Evolutionary conservation across 768 basidiomycete genomes (phyloP).

Genomic region (Phanerodontia chrysosporium): DNA sequence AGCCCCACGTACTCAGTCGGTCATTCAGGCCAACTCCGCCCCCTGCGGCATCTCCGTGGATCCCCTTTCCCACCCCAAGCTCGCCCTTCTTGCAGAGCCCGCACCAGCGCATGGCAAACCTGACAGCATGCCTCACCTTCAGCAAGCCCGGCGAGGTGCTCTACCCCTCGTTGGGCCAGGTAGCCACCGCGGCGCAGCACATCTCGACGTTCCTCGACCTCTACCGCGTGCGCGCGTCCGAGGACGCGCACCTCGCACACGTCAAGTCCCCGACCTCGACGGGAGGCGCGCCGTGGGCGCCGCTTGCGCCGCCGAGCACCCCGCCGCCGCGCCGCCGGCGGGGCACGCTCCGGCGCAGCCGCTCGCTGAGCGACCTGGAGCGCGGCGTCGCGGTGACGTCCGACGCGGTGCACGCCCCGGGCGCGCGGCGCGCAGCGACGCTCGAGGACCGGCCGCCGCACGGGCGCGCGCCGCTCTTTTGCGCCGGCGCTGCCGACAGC

Average conservation of each 20-base stretch:
- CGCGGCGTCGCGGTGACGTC: neutral
- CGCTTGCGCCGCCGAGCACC: neutral
- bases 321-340: neutral
- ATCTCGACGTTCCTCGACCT: slow-evolving; percentile 24
- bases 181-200: slow-evolving; percentile 12
- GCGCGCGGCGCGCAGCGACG: neutral
- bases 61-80: neutral
- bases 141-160: slow-evolving; percentile 17
- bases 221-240: slow-evolving; percentile 17
- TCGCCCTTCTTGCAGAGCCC: slow-evolving; percentile 6
- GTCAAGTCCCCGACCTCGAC: slow-evolving; percentile 11
- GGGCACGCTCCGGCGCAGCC: slow-evolving; percentile 15
- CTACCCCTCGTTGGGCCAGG: slow-evolving; percentile 18
- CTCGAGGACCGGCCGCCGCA: neutral
- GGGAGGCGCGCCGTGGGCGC: neutral
- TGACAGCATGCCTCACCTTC: slow-evolving; percentile 10
- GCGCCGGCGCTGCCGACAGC: neutral
- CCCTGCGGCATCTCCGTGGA: neutral
- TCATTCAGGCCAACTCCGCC: neutral
- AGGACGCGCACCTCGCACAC: slow-evolving; percentile 4
- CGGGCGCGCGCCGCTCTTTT: too few species aligned
- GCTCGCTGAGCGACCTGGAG: slow-evolving; percentile 17
- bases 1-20: neutral
- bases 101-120: slow-evolving; percentile 8
- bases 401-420: neutral